Percentiles rank a stretch among this genome's conserved stretches.
Conservation (phyloP, 345 rosid species). For the Eucalyptus shirleyi region DNA sequence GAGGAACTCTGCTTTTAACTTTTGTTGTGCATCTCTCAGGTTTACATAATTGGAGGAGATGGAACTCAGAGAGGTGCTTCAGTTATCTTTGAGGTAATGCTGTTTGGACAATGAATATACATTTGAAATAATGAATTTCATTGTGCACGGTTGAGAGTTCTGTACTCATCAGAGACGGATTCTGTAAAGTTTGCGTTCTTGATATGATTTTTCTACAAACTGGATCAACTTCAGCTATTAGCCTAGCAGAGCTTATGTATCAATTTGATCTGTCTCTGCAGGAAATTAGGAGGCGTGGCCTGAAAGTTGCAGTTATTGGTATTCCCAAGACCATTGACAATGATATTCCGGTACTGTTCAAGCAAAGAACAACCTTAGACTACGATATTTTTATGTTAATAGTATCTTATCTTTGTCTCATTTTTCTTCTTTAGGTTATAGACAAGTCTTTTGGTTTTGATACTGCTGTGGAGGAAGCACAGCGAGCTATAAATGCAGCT, state of each 20-base stretch:
- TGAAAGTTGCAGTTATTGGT: slow-evolving; percentile 35
- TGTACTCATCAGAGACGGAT: background rate
- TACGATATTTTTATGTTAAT: background rate
- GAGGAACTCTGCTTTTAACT: background rate
- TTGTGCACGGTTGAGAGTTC: background rate
- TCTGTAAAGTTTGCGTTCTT: background rate
- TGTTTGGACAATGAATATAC: background rate
- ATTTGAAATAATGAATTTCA: background rate
- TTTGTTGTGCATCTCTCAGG: slow-evolving; percentile 4
- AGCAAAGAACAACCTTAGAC: background rate
- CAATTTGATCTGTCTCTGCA: background rate
- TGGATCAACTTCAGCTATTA: background rate
- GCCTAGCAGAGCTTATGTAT: background rate
- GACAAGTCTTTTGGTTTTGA: slow-evolving; percentile 70
- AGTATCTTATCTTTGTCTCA: background rate
- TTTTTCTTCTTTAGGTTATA: slow-evolving; percentile 28
- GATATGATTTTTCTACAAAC: background rate
- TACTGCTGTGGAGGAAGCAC: slow-evolving; percentile 60
- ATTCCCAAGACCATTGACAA: slow-evolving; percentile 40
- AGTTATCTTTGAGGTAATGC: slow-evolving; percentile 18
- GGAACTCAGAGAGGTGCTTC: slow-evolving; percentile 39
- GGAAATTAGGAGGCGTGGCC: slow-evolving; percentile 32
- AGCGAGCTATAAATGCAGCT: slow-evolving; percentile 55
- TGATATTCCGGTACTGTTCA: slow-evolving; percentile 22
- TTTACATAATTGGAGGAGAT: slow-evolving; percentile 43